Conservation (phyloP, 768 basidiomycete genomes). For the Chlorophyllum brunneum region DNA sequence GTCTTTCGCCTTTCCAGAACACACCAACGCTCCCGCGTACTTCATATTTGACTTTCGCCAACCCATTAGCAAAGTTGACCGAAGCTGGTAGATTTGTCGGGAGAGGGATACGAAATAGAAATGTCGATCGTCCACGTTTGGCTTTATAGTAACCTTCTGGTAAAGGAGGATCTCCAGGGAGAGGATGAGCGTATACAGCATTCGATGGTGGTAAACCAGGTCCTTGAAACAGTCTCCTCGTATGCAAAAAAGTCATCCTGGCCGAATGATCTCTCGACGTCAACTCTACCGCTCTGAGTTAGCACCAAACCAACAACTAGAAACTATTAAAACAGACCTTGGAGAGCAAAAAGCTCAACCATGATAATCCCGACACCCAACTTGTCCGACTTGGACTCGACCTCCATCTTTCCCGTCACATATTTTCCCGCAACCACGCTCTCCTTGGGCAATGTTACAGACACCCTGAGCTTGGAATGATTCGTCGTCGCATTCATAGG, state of each 20-base stretch:
- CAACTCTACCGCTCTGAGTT: slow-evolving; percentile 44
- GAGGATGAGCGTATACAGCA: slow-evolving; percentile 64
- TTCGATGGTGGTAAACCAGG: slow-evolving; percentile 81
- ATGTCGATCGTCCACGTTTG: slow-evolving; percentile 72
- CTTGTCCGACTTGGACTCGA: slow-evolving; percentile 74
- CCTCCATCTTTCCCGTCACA: slow-evolving; percentile 72
- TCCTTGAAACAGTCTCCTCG: slow-evolving; percentile 72
- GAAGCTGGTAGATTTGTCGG: slow-evolving; percentile 67
- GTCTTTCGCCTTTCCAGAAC: slow-evolving; percentile 69
- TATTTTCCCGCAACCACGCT: slow-evolving; percentile 63
- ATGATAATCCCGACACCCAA: slow-evolving; percentile 74
- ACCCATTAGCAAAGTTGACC: slow-evolving; percentile 63
- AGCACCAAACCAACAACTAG: slow-evolving; percentile 12
- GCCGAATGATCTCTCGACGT: slow-evolving; percentile 78
- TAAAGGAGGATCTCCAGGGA: slow-evolving; percentile 53
- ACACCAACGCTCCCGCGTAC: slow-evolving; percentile 70
- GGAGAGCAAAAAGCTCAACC: slow-evolving; percentile 71
- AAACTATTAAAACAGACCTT: slow-evolving; percentile 42
- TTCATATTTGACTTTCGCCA: slow-evolving; percentile 71
- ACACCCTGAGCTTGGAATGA: slow-evolving; percentile 75
- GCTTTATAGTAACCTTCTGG: slow-evolving; percentile 69
- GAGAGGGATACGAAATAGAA: slow-evolving; percentile 75
- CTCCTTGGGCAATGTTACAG: slow-evolving; percentile 53
- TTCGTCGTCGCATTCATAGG: slow-evolving; percentile 82
- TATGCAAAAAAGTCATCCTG: slow-evolving; percentile 71